These are phyloP conservation scores for Plantago elongata DNA, from an alignment of 257 asterid genomes.

Conservation along the genomic window DNA sequence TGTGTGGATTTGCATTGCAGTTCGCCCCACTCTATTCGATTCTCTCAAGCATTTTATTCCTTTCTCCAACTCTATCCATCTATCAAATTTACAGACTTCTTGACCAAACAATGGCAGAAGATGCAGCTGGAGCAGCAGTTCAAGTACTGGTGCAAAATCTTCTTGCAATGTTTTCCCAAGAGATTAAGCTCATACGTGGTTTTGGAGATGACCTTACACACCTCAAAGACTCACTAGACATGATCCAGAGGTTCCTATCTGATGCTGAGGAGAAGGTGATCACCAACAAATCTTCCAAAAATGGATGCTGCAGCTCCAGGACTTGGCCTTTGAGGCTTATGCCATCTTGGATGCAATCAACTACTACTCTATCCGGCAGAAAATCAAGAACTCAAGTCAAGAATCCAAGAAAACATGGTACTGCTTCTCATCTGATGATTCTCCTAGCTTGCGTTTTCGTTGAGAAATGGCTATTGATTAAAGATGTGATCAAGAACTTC, in stretches of 20 bases:
- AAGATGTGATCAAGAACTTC: slow-evolving; percentile 12
- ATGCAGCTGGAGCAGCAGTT: background rate
- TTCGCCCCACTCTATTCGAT: too few relatives aligned
- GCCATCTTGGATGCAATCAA: slow-evolving; percentile 19
- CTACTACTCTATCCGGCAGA: slow-evolving; percentile 5
- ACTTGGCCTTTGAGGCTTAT: slow-evolving; percentile 13
- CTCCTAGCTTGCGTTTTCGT: background rate
- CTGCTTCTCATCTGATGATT: background rate
- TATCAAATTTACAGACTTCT: too few relatives aligned
- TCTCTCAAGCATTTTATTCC: too few relatives aligned
- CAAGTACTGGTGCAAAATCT: background rate
- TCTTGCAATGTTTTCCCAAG: background rate
- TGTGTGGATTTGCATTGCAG: too few relatives aligned
- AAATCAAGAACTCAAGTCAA: background rate
- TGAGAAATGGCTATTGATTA: slow-evolving; percentile 14
- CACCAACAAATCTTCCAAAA: background rate
- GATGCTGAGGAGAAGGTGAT: slow-evolving; percentile 3
- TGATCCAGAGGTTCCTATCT: slow-evolving; percentile 3
- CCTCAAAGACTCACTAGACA: background rate
- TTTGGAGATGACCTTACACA: background rate
- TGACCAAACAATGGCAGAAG: slow-evolving; percentile 1
- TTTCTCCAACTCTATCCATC: too few relatives aligned
- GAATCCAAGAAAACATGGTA: background rate
- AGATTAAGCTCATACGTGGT: background rate
- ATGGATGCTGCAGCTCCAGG: slow-evolving; percentile 26